A percentile compares a stretch with the other conserved stretches of the same genome.
Conservation (phyloP, 345 rosid genomes). For the Fremontodendron californicum region DNA sequence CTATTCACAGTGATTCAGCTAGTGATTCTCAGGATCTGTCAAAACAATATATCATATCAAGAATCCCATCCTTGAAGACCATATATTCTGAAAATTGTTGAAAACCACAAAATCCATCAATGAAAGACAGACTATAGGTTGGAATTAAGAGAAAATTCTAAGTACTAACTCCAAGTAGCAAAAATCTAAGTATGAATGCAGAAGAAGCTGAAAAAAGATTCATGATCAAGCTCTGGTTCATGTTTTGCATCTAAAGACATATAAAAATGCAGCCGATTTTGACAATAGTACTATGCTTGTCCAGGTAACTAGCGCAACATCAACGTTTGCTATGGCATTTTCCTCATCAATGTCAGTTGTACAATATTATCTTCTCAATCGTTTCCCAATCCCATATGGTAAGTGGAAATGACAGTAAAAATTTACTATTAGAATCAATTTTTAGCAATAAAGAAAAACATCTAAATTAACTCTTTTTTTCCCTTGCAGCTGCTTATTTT, state of each 20-base stretch:
- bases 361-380: slow-evolving; percentile 56
- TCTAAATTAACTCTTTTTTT: too few species aligned
- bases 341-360: slow-evolving; percentile 77
- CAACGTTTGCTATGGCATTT: slow-evolving; percentile 63
- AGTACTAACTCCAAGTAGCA: neutral
- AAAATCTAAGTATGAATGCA: neutral
- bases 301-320: slow-evolving; percentile 80
- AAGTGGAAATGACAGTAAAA: slow-evolving; percentile 6
- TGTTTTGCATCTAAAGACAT: neutral
- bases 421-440: neutral
- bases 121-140: neutral
- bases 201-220: neutral
- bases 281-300: neutral
- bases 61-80: neutral
- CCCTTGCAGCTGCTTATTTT: slow-evolving; percentile 64
- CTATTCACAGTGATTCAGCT: neutral
- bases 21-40: neutral
- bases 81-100: too few species aligned
- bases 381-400: slow-evolving; percentile 73
- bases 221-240: neutral
- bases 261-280: neutral
- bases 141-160: too few species aligned
- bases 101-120: neutral
- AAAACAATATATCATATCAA: neutral
- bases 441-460: too few species aligned